These are phyloP conservation scores for Aspergillus avenaceus DNA, from an alignment of 495 filamentous ascomycete species.

Conservation along the genomic window DNA sequence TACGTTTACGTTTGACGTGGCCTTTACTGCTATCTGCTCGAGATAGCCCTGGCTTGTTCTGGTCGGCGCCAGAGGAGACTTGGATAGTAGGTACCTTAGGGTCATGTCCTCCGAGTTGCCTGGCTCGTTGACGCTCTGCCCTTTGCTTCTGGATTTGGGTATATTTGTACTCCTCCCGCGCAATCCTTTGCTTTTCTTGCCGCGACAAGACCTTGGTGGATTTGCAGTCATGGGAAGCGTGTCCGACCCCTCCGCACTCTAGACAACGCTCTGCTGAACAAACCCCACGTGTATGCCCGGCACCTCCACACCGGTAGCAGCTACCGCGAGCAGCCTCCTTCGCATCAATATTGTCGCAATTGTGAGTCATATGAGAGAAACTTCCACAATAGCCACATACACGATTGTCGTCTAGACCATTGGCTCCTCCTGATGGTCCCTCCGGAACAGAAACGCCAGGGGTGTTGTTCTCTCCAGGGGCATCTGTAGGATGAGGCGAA, in stretches of 20 bases:
- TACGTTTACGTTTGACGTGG: slow-evolving; percentile 41
- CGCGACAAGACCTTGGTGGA: slow-evolving; percentile 30
- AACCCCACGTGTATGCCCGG: slow-evolving; percentile 32
- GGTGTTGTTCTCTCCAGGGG: slow-evolving; percentile 21
- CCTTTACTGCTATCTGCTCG: slow-evolving; percentile 13
- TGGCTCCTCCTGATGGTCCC: slow-evolving; percentile 42
- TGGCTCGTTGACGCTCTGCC: slow-evolving; percentile 35
- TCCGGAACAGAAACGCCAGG: slow-evolving; percentile 22
- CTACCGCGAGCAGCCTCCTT: slow-evolving; percentile 29
- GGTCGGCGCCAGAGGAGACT: slow-evolving; percentile 19
- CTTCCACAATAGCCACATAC: slow-evolving; percentile 48
- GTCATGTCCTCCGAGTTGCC: slow-evolving; percentile 44
- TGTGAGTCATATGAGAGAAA: slow-evolving; percentile 39
- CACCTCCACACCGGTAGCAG: slow-evolving; percentile 42
- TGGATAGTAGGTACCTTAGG: slow-evolving; percentile 42
- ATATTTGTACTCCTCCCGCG: slow-evolving; percentile 30
- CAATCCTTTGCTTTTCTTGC: slow-evolving; percentile 28
- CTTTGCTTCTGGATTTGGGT: slow-evolving; percentile 26
- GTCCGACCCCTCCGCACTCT: slow-evolving; percentile 46
- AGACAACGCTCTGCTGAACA: slow-evolving; percentile 42
- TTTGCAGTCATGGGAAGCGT: slow-evolving; percentile 30
- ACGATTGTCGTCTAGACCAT: slow-evolving; percentile 38
- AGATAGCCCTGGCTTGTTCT: slow-evolving; percentile 6
- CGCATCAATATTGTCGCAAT: slow-evolving; percentile 46
- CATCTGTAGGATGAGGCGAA: slow-evolving; percentile 24